Evolutionary conservation across 495 filamentous ascomycete species (phyloP).

Genomic region (Aspergillus taichungensis): DNA sequence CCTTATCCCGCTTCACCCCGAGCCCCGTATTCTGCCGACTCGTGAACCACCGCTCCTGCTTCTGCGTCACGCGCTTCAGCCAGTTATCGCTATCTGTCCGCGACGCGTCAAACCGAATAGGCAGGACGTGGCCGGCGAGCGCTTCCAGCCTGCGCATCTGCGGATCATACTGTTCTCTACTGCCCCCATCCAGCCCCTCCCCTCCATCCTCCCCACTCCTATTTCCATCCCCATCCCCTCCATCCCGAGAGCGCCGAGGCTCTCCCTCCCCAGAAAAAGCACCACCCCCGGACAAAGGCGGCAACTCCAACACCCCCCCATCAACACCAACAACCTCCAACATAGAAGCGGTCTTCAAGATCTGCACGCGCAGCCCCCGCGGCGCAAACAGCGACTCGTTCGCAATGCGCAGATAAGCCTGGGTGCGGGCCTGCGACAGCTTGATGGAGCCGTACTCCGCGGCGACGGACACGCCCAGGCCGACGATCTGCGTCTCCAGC

Average conservation of each 20-base stretch:
- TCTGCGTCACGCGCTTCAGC: constrained; percentile 11
- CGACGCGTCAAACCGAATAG: constrained; percentile 6
- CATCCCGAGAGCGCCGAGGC: no score
- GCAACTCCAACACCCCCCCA: constrained; percentile 4
- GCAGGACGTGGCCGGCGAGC: constrained; percentile 7
- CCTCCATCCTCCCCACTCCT: neutral
- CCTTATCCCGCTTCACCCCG: constrained; percentile 4
- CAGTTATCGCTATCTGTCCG: constrained; percentile 7
- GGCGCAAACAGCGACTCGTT: constrained; percentile 16
- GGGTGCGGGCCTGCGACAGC: constrained; percentile 12
- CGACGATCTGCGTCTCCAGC: constrained; percentile 9
- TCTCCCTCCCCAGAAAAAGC: no score
- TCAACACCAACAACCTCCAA: constrained; percentile 8
- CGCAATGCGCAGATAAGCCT: constrained; percentile 11
- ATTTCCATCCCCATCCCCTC: neutral
- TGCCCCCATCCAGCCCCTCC: neutral
- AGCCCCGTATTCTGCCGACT: constrained; percentile 2
- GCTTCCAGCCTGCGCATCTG: constrained; percentile 11
- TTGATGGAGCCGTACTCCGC: constrained; percentile 11
- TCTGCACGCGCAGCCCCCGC: constrained; percentile 11
- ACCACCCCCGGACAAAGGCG: neutral
- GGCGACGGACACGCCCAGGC: constrained; percentile 8
- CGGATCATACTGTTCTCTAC: constrained; percentile 1
- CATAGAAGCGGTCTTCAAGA: constrained; percentile 17
- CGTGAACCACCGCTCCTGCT: constrained; percentile 5